Conservation (phyloP, 306 rosid genomes). For the Castanopsis chinensis region DNA sequence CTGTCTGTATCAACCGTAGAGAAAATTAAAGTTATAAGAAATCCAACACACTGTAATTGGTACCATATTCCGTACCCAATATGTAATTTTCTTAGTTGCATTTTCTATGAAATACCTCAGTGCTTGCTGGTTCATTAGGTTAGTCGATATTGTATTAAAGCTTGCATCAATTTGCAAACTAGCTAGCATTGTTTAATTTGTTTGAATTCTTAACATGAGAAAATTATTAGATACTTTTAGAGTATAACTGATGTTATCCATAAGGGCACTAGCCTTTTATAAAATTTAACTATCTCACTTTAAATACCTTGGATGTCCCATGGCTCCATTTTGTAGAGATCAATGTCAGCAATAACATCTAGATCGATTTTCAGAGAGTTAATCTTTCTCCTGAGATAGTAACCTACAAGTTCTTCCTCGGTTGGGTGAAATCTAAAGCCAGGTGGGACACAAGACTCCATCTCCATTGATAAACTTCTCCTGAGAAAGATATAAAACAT, state of each 20-base stretch:
- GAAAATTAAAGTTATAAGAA: background rate
- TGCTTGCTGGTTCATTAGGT: background rate
- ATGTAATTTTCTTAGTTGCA: background rate
- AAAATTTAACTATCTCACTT: background rate
- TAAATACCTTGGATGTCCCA: slow-evolving; percentile 92
- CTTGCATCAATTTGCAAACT: background rate
- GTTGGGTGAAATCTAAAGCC: slow-evolving; percentile 98
- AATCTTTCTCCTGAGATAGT: slow-evolving; percentile 83
- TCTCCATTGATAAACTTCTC: slow-evolving; percentile 50
- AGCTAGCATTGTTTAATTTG: background rate
- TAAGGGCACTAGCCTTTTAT: too few species aligned
- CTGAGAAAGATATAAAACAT: slow-evolving; percentile 20
- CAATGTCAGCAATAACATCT: slow-evolving; percentile 81
- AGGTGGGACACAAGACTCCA: slow-evolving; percentile 91
- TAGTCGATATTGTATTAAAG: background rate
- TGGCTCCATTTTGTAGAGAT: slow-evolving; percentile 91
- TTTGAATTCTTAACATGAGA: background rate
- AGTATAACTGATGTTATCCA: too few species aligned
- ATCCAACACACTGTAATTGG: background rate
- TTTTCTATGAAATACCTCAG: background rate
- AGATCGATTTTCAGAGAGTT: slow-evolving; percentile 70
- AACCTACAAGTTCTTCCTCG: slow-evolving; percentile 94
- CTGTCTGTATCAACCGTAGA: slow-evolving; percentile 37
- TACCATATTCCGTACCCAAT: background rate
- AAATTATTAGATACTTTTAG: too few species aligned